A percentile compares a stretch with the other conserved stretches of the same genome.
phyloP scores from a whole-genome alignment of 2,329 filamentous ascomycete species.

The Neurospora sp. region DNA sequence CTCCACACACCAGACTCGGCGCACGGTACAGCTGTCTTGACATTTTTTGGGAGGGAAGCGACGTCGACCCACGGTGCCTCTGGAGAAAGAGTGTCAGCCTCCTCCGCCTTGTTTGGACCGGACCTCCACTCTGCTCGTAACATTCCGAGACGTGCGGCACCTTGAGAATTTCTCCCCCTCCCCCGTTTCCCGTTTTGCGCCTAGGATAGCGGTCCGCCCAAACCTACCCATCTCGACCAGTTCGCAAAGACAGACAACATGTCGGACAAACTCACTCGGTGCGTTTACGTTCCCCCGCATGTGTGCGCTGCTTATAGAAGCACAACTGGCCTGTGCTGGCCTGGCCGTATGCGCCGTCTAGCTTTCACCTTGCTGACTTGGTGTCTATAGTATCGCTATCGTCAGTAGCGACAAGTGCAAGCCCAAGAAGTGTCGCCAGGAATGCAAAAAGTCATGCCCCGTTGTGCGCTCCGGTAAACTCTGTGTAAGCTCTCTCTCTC shows the following conservation, averaged over 20 bases:
- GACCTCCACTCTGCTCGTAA: slow-evolving; percentile 1
- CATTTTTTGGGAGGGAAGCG: slow-evolving; percentile 10
- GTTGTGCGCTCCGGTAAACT: slow-evolving; percentile 91
- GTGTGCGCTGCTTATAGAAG: not conserved
- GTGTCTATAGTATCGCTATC: slow-evolving; percentile 74
- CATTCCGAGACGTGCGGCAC: not conserved
- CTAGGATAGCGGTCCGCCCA: not conserved
- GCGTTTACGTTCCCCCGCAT: slow-evolving; percentile 27
- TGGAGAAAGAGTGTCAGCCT: not conserved
- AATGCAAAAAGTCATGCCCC: slow-evolving; percentile 98
- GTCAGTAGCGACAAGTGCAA: slow-evolving; percentile 99
- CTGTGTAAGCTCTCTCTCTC: slow-evolving; percentile 15
- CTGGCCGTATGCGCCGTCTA: not conserved
- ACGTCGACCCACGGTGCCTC: slow-evolving; percentile 13
- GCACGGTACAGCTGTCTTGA: slow-evolving; percentile 1
- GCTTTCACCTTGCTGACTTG: slow-evolving; percentile 19
- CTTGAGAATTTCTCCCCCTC: slow-evolving; percentile 7
- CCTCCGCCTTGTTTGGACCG: slow-evolving; percentile 10
- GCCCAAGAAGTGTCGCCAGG: slow-evolving; percentile 96
- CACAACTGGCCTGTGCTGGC: not conserved
- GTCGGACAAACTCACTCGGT: slow-evolving; percentile 94
- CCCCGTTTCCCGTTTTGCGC: slow-evolving; percentile 3
- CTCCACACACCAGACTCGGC: slow-evolving; percentile 11
- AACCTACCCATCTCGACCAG: slow-evolving; percentile 1
- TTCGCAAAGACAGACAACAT: slow-evolving; percentile 39